Evolutionary conservation across 306 rosid species (phyloP).

Genomic region (Canavalia ensiformis): DNA sequence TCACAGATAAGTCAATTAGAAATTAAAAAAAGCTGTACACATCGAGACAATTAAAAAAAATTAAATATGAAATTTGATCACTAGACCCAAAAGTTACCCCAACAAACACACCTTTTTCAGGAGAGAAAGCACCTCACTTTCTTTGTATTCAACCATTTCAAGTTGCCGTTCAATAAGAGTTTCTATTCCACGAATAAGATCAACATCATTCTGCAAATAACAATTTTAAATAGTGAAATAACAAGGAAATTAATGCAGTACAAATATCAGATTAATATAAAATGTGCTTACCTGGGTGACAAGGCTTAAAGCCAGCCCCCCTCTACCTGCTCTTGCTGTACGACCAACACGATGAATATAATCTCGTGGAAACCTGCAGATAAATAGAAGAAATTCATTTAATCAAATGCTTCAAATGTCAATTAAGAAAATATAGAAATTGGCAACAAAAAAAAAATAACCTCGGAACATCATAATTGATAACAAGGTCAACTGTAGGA

Average conservation of each 20-base stretch:
- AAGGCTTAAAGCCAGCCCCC: slow-evolving; percentile 82
- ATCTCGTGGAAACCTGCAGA: slow-evolving; percentile 78
- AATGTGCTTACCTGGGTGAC: slow-evolving; percentile 67
- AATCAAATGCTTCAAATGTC: slow-evolving; percentile 23
- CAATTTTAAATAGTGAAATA: slow-evolving; percentile 26
- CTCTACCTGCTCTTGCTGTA: slow-evolving; percentile 96
- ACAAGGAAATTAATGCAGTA: slow-evolving; percentile 38
- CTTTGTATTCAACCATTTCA: slow-evolving; percentile 77
- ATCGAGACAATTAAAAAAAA: background rate
- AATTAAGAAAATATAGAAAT: slow-evolving; percentile 31
- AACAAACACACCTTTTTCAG: slow-evolving; percentile 63
- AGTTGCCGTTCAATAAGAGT: slow-evolving; percentile 67
- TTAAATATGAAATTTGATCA: slow-evolving; percentile 5
- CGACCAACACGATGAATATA: slow-evolving; percentile 96
- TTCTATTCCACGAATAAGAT: slow-evolving; percentile 78
- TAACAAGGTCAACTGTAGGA: slow-evolving; percentile 89
- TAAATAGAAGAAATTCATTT: slow-evolving; percentile 39
- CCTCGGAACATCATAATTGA: slow-evolving; percentile 95
- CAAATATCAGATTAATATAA: slow-evolving; percentile 25
- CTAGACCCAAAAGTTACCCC: background rate
- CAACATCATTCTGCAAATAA: slow-evolving; percentile 72
- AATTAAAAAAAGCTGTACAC: background rate
- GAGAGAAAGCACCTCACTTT: slow-evolving; percentile 72
- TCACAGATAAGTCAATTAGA: slow-evolving; percentile 14
- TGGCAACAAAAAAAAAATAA: slow-evolving; percentile 41